Percentiles rank a stretch among this genome's conserved stretches.
Conservation (phyloP, 2,329 filamentous ascomycete genomes). For the Ceratocystiopsis sp. region DNA sequence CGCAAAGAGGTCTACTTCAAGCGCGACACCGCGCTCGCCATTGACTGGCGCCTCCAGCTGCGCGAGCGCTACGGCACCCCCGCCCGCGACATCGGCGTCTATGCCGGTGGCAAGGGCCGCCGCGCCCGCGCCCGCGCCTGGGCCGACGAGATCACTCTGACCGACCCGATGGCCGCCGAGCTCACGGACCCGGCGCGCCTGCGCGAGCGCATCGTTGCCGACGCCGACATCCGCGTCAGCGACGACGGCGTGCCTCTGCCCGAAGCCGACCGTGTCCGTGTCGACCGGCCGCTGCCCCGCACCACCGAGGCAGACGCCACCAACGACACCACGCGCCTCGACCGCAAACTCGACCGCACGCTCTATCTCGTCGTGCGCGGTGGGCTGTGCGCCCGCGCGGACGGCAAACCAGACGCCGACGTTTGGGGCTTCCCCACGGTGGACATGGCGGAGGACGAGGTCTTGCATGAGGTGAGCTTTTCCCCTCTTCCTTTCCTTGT, state of each 20-base stretch:
- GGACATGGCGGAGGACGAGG: constrained; percentile 51
- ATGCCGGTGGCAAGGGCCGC: constrained; percentile 33
- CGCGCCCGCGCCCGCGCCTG: constrained; percentile 40
- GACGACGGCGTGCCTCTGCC: constrained; percentile 43
- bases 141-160: constrained; percentile 80
- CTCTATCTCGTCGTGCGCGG: constrained; percentile 75
- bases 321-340: constrained; percentile 60
- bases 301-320: constrained; percentile 57
- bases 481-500: not conserved
- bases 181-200: constrained; percentile 38
- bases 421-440: constrained; percentile 72
- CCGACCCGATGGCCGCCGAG: constrained; percentile 40
- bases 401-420: constrained; percentile 22
- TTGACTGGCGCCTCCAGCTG: constrained; percentile 83
- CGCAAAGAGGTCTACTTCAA: constrained; percentile 91
- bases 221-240: constrained; percentile 49
- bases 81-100: constrained; percentile 70
- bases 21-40: constrained; percentile 63
- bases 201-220: constrained; percentile 52
- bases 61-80: constrained; percentile 54
- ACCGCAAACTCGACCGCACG: constrained; percentile 55
- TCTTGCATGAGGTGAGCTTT: constrained; percentile 58
- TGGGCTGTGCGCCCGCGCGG: constrained; percentile 18
- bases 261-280: constrained; percentile 42
- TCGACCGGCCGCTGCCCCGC: constrained; percentile 54